Conservation (phyloP, 225 moss, liverwort and hornwort species). For the Lunularia cruciata region DNA sequence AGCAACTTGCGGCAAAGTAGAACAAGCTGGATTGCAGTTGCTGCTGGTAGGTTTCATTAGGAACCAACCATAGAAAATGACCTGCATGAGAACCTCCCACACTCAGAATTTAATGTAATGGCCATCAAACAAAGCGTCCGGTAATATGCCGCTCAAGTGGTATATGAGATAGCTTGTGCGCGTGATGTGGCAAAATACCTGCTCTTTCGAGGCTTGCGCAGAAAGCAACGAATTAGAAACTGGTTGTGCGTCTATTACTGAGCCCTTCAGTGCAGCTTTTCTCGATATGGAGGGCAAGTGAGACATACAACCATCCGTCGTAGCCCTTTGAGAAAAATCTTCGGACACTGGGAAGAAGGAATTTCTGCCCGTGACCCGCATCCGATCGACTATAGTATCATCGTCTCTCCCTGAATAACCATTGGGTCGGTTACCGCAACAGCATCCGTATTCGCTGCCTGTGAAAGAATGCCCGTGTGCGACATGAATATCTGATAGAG, state of each 20-base stretch:
- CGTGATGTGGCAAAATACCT: constrained; percentile 17
- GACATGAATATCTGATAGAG: neutral
- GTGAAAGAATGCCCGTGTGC: neutral
- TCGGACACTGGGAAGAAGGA: constrained; percentile 5
- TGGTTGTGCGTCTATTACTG: constrained; percentile 7
- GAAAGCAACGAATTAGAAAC: constrained; percentile 2
- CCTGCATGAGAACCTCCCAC: constrained; percentile 11
- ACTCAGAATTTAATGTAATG: neutral
- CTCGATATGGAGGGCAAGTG: constrained; percentile 14
- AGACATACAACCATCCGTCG: constrained; percentile 5
- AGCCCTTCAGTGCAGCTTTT: constrained; percentile 15
- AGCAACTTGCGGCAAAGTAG: constrained; percentile 15
- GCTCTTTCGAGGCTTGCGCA: constrained; percentile 5
- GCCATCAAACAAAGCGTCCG: neutral
- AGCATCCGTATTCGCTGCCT: neutral
- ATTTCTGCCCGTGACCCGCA: neutral
- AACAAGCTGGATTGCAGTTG: neutral
- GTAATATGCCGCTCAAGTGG: neutral
- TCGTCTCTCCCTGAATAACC: neutral
- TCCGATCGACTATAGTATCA: neutral
- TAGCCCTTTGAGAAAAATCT: constrained; percentile 1
- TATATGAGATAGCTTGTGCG: too few species aligned
- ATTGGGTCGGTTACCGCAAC: neutral
- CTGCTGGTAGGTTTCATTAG: constrained; percentile 15
- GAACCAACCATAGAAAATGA: constrained; percentile 36